These are phyloP conservation scores for Fusarium annulatum DNA, from an alignment of 2,329 filamentous ascomycete genomes.

Conservation along the genomic window DNA sequence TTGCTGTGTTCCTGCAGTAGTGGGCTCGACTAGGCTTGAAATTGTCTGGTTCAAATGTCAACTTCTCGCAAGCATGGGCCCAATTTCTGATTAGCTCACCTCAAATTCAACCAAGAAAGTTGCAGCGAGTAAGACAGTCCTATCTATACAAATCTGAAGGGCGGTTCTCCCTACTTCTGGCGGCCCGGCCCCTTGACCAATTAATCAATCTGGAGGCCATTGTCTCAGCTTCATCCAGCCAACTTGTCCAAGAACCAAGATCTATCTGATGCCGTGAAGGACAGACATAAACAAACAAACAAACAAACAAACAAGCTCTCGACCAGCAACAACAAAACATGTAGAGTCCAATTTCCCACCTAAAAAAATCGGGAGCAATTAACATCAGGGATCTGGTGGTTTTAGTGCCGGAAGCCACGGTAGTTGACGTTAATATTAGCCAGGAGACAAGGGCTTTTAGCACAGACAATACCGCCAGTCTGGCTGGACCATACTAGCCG, in stretches of 20 bases:
- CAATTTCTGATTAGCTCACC: constrained; percentile 13
- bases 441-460: constrained; percentile 17
- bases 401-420: constrained; percentile 32
- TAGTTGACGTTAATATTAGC: constrained; percentile 35
- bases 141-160: not conserved
- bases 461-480: constrained; percentile 29
- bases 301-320: not conserved
- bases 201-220: constrained; percentile 4
- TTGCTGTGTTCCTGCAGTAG: constrained; percentile 44
- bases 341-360: constrained; percentile 15
- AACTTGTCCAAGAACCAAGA: constrained; percentile 25
- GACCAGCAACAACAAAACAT: not conserved
- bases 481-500: constrained; percentile 31
- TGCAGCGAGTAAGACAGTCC: constrained; percentile 2
- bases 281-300: not conserved
- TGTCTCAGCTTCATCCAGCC: constrained; percentile 30
- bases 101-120: not conserved
- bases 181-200: not conserved
- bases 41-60: constrained; percentile 18
- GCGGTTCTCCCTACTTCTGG: not conserved
- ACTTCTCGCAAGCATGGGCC: constrained; percentile 3
- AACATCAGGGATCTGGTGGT: not conserved
- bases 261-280: constrained; percentile 8
- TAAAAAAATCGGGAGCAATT: constrained; percentile 3
- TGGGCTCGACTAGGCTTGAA: constrained; percentile 33